Evolutionary conservation across 2,329 filamentous ascomycete species (phyloP), one percentile per base, ranked within the genome.

Genomic region (Penicillium oxalicum): DNA sequence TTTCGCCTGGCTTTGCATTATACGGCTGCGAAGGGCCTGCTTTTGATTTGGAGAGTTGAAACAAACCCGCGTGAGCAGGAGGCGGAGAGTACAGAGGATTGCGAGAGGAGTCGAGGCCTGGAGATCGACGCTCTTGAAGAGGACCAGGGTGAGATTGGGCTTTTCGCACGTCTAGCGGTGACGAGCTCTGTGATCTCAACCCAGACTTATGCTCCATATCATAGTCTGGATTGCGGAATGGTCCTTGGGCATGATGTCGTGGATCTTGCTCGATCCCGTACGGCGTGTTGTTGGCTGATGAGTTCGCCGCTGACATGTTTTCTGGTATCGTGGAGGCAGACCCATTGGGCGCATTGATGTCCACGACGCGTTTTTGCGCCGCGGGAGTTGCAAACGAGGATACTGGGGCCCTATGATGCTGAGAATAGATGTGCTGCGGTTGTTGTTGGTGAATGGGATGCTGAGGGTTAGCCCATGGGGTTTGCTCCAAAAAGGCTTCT

Each of bases 401-500:
- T 12, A 64, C 58, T 25, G 67, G 66, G 3, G 63, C 61, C 36
- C 69, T 60, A 46, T 64, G 61, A 26, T 64, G 69, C 36, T 72
- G 69, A 37, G 71, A 68, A 43, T 72, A 65, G 52, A 72, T 65
- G 52, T 80, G 77, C 61, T 72, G 69, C 37, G 71, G 67, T 45
- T 73, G 65, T 53, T 72, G 65, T 52, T 80, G 78, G 63, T 88
- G 84, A 8, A 82, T 79, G 5, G 86, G 83, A 63, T 89, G 85
- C 57, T 91, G 88, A 13, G 90, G 88, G 64, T 95, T 95, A 33
- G 90, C 89, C 91, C 91, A 96, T 1, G 90, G 86, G 4, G 88
- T 95, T 58, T 91, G 85, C 62, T 94, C 88, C 47, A 95, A 78
- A 59, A 93, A 95, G 55, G 91, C 86, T 67, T 94, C 88, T 60